Evolutionary conservation across 495 filamentous ascomycete species (phyloP).

Genomic region (Xylaria longipes): DNA sequence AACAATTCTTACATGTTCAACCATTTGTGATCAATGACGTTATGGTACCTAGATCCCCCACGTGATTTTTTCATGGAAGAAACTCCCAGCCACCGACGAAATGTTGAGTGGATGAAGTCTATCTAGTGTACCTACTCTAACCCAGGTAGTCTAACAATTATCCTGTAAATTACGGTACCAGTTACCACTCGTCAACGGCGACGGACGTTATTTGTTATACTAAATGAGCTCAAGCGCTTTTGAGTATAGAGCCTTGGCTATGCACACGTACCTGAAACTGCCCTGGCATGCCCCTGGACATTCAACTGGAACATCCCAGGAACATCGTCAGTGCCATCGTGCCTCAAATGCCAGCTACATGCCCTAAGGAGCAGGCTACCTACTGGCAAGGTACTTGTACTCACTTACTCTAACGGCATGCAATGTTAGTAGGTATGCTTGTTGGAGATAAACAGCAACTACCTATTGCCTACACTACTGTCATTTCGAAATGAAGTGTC

Average conservation of each 20-base stretch:
- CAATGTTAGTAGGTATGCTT: not conserved
- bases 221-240: not conserved
- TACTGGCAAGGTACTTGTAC: not conserved
- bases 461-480: not conserved
- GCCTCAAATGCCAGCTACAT: slow-evolving; percentile 2
- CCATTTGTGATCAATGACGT: slow-evolving; percentile 16
- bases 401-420: not conserved
- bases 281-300: slow-evolving; percentile 10
- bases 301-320: not conserved
- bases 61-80: not conserved
- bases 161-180: too few relatives aligned
- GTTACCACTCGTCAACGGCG: not conserved
- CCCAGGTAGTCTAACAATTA: too few relatives aligned
- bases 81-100: not conserved
- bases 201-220: not conserved
- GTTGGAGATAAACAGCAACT: not conserved
- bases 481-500: too few relatives aligned
- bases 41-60: not conserved
- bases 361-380: not conserved
- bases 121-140: not conserved
- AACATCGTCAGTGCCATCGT: not conserved
- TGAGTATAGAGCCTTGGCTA: not conserved
- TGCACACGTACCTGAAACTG: slow-evolving; percentile 15
- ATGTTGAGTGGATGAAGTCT: not conserved
- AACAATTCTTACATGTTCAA: not conserved